Evolutionary conservation across 257 asterid species (phyloP).

Genomic region (Solanum lignicaule): DNA sequence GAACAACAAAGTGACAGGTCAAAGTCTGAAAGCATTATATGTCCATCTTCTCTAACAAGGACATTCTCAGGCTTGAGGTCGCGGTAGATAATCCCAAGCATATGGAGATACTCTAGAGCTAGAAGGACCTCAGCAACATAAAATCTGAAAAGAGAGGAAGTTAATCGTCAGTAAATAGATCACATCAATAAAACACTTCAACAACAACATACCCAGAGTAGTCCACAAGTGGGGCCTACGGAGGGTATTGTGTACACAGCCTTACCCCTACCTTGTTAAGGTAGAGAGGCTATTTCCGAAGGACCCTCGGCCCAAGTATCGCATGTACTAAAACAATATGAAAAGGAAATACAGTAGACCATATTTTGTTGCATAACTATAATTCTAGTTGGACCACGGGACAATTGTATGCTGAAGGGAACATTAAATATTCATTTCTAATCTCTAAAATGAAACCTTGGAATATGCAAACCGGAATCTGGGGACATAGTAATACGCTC

Average conservation of each 20-base stretch:
- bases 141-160: slow-evolving; percentile 14
- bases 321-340: too few species aligned
- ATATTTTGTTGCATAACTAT: not conserved
- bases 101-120: slow-evolving; percentile 26
- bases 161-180: not conserved
- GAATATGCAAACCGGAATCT: not conserved
- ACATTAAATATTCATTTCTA: not conserved
- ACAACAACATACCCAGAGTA: not conserved
- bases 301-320: not conserved
- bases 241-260: not conserved
- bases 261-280: not conserved
- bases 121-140: slow-evolving; percentile 30
- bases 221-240: not conserved
- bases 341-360: not conserved
- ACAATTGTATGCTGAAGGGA: not conserved
- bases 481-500: not conserved
- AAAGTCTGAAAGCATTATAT: slow-evolving; percentile 30
- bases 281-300: not conserved
- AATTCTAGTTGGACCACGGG: not conserved
- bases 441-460: not conserved
- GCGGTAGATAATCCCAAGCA: slow-evolving; percentile 29
- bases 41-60: slow-evolving; percentile 31
- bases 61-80: slow-evolving; percentile 31
- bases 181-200: not conserved
- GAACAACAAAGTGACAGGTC: slow-evolving; percentile 31